Conservation (phyloP, 2,329 filamentous ascomycete species). For the Ophiostoma sp. region DNA sequence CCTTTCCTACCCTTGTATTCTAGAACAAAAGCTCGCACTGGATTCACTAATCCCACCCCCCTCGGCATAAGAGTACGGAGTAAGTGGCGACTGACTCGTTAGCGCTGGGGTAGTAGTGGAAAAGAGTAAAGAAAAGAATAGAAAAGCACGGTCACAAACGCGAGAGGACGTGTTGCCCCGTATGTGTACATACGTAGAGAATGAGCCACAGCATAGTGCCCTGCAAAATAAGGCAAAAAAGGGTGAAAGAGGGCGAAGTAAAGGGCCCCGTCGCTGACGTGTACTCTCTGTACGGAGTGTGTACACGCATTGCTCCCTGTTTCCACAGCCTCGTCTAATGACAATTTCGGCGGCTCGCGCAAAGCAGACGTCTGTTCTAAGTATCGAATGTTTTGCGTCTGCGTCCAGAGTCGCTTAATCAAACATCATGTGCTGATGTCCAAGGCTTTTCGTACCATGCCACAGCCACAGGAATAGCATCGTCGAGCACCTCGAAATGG, state of each 20-base stretch:
- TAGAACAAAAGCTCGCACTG: background rate
- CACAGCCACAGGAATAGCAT: background rate
- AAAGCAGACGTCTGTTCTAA: background rate
- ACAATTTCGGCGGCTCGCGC: background rate
- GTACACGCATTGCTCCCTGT: background rate
- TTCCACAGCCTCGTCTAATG: constrained; percentile 7
- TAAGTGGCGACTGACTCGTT: background rate
- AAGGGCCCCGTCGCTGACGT: constrained; percentile 4
- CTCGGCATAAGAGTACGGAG: too few species aligned
- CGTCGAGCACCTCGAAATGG: background rate
- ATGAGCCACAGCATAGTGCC: background rate
- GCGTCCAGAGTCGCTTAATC: too few species aligned
- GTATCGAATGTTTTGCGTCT: too few species aligned
- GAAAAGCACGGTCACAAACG: background rate
- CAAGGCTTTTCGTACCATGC: background rate
- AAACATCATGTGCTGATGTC: too few species aligned
- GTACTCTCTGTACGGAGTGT: background rate
- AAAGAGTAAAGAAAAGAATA: background rate
- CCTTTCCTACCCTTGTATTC: background rate
- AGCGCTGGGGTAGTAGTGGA: constrained; percentile 9
- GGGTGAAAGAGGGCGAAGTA: background rate
- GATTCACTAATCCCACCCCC: background rate
- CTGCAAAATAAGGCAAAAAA: background rate
- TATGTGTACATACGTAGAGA: background rate
- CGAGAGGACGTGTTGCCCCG: background rate